Percentiles rank a stretch among this genome's conserved stretches.
phyloP scores from a whole-genome alignment of 495 filamentous ascomycete genomes.

The Talaromyces stipitatus region DNA sequence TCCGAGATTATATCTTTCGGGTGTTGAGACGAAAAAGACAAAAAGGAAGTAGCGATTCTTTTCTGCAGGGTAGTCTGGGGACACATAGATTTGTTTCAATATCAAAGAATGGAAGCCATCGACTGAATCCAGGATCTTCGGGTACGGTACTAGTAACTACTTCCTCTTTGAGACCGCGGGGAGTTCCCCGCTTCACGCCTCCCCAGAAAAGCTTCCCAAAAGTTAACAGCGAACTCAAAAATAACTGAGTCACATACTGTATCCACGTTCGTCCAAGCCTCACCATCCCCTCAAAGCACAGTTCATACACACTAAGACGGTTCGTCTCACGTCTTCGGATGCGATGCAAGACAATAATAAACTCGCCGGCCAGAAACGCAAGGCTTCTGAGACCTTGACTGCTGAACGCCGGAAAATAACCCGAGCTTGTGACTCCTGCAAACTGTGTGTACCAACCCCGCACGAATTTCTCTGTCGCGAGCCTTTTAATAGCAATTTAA shows the following conservation, averaged over 20 bases:
- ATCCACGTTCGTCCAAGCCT: neutral
- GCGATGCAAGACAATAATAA: neutral
- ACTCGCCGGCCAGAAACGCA: conserved; percentile 21
- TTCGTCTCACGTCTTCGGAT: neutral
- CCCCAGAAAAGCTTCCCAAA: neutral
- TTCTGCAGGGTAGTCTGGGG: neutral
- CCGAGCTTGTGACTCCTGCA: conserved; percentile 41
- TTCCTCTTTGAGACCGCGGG: neutral
- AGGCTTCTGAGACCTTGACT: conserved; percentile 17
- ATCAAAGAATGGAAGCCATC: neutral
- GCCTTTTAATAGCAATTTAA: too few relatives aligned
- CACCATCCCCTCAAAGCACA: neutral
- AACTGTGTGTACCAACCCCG: conserved; percentile 13
- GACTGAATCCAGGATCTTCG: neutral
- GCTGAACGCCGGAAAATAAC: conserved; percentile 35
- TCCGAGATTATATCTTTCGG: neutral
- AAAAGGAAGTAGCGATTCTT: neutral
- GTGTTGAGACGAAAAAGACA: neutral
- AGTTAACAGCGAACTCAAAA: too few relatives aligned
- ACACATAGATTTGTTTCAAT: neutral
- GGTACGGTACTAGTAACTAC: neutral
- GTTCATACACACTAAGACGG: neutral
- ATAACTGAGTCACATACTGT: neutral
- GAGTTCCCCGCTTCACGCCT: neutral
- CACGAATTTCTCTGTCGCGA: too few relatives aligned